Conservation (phyloP, 805 yeast genomes). For the Ogataea henricii region DNA sequence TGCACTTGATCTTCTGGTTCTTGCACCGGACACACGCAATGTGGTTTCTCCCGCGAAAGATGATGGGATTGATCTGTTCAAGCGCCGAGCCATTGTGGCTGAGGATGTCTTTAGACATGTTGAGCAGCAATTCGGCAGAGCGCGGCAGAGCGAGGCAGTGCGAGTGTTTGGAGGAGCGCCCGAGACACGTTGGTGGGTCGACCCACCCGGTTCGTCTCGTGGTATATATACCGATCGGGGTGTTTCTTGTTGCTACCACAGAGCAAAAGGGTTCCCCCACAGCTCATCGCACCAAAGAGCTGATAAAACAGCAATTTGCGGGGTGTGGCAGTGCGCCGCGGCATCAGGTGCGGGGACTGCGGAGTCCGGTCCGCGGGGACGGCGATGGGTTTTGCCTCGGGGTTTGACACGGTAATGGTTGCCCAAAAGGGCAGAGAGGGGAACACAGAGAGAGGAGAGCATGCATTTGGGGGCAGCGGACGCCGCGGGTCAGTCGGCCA, state of each 20-base stretch:
- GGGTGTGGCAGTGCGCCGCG: slow-evolving; percentile 10
- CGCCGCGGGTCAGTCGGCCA: too few relatives aligned
- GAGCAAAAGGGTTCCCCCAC: not conserved
- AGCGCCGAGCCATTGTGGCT: slow-evolving; percentile 12
- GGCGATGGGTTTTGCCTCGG: not conserved
- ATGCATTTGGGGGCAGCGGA: too few relatives aligned
- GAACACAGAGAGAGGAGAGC: too few relatives aligned
- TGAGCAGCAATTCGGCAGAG: not conserved
- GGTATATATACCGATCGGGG: not conserved
- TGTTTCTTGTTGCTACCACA: not conserved
- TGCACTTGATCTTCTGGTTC: slow-evolving; percentile 51
- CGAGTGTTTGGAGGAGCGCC: too few relatives aligned
- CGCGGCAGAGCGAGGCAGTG: not conserved
- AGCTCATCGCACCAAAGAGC: slow-evolving; percentile 4
- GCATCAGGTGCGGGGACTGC: slow-evolving; percentile 5
- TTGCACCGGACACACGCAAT: slow-evolving; percentile 53
- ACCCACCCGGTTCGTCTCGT: not conserved
- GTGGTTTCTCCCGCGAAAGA: slow-evolving; percentile 33
- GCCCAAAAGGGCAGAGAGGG: slow-evolving; percentile 1
- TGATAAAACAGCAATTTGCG: slow-evolving; percentile 13
- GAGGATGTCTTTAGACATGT: slow-evolving; percentile 16
- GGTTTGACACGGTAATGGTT: slow-evolving; percentile 2
- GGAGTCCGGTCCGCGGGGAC: slow-evolving; percentile 4
- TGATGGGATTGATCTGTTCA: slow-evolving; percentile 26
- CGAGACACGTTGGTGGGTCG: too few relatives aligned